These are phyloP conservation scores for Amanita thiersii DNA, from an alignment of 768 basidiomycete species.

Conservation along the genomic window DNA sequence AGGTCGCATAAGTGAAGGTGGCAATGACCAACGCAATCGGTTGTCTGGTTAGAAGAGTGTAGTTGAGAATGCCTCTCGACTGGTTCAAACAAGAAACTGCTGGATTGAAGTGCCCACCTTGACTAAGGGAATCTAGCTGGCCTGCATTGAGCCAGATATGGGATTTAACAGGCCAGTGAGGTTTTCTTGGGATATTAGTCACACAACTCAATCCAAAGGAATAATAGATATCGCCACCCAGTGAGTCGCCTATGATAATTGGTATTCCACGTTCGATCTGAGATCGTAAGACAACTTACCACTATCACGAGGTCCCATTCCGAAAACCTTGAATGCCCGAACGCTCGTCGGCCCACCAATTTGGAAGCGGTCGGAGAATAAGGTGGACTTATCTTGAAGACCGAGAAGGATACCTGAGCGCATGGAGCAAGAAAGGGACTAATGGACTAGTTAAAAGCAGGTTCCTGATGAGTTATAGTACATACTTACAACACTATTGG, in stretches of 20 bases:
- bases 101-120: conserved; percentile 27
- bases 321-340: conserved; percentile 66
- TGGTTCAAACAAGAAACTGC: conserved; percentile 2
- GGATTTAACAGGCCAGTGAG: conserved; percentile 79
- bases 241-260: conserved; percentile 53
- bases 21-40: conserved; percentile 30
- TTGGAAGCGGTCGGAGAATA: conserved; percentile 84
- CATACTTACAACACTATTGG: conserved; percentile 50
- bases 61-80: conserved; percentile 3
- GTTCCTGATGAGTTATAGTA: background rate
- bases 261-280: background rate
- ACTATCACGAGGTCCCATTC: conserved; percentile 72
- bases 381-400: conserved; percentile 34
- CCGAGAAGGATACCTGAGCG: conserved; percentile 66
- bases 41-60: conserved; percentile 20
- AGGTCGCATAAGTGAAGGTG: conserved; percentile 38
- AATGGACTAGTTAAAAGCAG: conserved; percentile 1
- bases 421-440: conserved; percentile 73
- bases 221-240: conserved; percentile 82
- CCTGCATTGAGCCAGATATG: conserved; percentile 83
- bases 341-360: conserved; percentile 87
- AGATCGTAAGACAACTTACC: conserved; percentile 32
- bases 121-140: conserved; percentile 52
- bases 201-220: conserved; percentile 70
- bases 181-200: conserved; percentile 60